phyloP scores from a whole-genome alignment of 306 rosid species.

The Vigna nakashimae region DNA sequence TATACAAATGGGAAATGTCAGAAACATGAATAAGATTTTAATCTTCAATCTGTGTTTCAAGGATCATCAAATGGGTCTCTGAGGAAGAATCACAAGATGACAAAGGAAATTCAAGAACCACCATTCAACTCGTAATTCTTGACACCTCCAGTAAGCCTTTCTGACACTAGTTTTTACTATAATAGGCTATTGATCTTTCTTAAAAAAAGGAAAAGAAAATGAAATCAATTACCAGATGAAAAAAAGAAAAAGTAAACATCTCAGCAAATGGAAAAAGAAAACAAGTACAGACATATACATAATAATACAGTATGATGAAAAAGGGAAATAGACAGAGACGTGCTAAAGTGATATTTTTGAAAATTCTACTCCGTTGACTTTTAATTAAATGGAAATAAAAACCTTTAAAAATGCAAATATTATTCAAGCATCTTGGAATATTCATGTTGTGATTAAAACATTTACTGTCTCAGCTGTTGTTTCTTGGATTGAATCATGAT shows the following conservation, averaged over 20 bases:
- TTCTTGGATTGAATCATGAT: background rate
- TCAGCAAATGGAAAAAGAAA: no score
- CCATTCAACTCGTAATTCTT: slow-evolving; percentile 59
- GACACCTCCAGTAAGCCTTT: slow-evolving; percentile 75
- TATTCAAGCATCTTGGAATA: background rate
- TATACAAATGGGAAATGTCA: background rate
- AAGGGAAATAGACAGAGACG: no score
- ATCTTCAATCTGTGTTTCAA: slow-evolving; percentile 37
- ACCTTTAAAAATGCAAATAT: no score
- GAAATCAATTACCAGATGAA: background rate
- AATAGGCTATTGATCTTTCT: background rate
- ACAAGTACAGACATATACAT: no score
- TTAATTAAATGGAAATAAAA: no score
- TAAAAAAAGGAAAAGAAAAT: background rate
- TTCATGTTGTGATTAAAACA: background rate
- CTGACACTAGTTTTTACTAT: background rate
- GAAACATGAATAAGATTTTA: background rate
- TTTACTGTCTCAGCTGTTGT: background rate
- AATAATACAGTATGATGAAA: no score
- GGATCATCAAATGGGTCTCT: slow-evolving; percentile 62
- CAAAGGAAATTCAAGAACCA: slow-evolving; percentile 48
- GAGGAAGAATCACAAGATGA: slow-evolving; percentile 49
- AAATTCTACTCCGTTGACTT: no score
- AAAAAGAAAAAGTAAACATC: no score
- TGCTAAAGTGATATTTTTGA: no score